These are phyloP conservation scores for Acanthamoeba divionensis DNA, from an alignment of 208 protist species.

Conservation along the genomic window DNA sequence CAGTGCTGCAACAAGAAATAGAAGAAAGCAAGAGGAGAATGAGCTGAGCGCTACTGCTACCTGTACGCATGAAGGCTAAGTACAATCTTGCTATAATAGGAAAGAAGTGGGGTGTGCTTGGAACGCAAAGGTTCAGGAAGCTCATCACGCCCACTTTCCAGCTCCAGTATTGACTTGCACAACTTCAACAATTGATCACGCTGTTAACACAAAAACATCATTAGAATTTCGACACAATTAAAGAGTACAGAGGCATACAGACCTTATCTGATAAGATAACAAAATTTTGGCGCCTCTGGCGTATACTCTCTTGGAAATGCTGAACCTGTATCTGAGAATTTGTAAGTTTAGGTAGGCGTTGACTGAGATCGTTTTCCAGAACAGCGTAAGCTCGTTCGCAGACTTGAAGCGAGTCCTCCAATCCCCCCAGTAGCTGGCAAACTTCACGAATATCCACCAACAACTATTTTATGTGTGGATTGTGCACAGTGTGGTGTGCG, in stretches of 20 bases:
- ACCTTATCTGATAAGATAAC: not conserved
- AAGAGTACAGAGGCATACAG: not conserved
- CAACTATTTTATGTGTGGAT: too few relatives aligned
- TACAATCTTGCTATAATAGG: not conserved
- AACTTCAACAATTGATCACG: not conserved
- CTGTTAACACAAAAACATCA: too few relatives aligned
- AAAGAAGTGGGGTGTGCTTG: not conserved
- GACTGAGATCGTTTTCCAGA: not conserved
- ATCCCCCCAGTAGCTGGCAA: not conserved
- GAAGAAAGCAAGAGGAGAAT: not conserved
- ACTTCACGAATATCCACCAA: not conserved
- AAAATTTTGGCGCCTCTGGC: not conserved
- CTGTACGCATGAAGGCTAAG: not conserved
- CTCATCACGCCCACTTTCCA: not conserved
- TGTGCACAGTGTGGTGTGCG: too few relatives aligned
- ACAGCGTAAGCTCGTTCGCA: not conserved
- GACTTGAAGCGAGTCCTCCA: not conserved
- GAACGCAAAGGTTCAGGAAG: not conserved
- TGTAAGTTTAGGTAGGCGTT: not conserved
- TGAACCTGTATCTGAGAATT: not conserved
- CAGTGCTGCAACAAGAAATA: too few relatives aligned
- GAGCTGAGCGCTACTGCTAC: not conserved
- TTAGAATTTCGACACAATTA: not conserved
- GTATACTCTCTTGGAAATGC: not conserved
- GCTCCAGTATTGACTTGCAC: not conserved